Conservation (phyloP, 257 asterid genomes). For the Mitragyna speciosa region DNA sequence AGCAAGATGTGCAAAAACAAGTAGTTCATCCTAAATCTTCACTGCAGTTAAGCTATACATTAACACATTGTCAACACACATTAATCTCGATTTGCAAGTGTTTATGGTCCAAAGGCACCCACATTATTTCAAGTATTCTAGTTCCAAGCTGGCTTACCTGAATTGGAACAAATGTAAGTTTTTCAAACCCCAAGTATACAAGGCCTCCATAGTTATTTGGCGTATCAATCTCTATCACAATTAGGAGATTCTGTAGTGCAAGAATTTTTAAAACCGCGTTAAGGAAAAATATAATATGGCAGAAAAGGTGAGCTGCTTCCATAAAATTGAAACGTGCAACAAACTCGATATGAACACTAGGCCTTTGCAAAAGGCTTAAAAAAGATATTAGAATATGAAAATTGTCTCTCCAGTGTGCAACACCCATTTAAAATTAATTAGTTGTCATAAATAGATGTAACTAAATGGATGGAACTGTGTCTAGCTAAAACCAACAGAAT, state of each 20-base stretch:
- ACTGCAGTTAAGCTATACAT: neutral
- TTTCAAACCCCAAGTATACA: constrained; percentile 85
- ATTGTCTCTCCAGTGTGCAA: neutral
- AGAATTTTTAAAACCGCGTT: constrained; percentile 23
- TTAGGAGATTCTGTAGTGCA: constrained; percentile 76
- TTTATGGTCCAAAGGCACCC: neutral
- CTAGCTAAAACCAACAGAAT: neutral
- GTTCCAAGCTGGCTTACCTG: constrained; percentile 52
- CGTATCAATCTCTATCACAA: constrained; percentile 68
- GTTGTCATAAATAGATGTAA: neutral
- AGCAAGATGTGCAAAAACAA: neutral
- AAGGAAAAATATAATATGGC: constrained; percentile 8
- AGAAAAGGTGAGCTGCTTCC: neutral
- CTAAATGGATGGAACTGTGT: neutral
- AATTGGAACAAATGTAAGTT: constrained; percentile 90
- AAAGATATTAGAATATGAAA: neutral
- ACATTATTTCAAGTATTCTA: neutral
- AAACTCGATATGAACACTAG: neutral
- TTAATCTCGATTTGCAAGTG: neutral
- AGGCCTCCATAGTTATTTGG: constrained; percentile 89
- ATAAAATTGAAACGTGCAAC: neutral
- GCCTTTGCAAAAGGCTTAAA: neutral
- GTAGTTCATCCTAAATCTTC: neutral
- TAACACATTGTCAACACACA: neutral
- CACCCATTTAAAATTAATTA: neutral